Conservation (phyloP, 768 basidiomycete genomes). For the Vararia minispora region DNA sequence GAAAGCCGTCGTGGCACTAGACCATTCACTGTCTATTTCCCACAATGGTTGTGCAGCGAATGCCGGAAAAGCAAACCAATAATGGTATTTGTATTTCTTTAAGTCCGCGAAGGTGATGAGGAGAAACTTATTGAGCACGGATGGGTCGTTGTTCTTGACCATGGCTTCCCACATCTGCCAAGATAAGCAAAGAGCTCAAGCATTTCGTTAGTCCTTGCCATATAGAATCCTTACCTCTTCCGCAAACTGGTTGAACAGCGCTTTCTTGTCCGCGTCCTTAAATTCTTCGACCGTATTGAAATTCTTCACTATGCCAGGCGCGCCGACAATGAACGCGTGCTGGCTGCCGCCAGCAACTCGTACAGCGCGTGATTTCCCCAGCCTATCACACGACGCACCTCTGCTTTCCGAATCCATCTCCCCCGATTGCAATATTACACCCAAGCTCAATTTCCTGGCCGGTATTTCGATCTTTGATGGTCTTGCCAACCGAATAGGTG, state of each 20-base stretch:
- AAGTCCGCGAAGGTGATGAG: slow-evolving; percentile 93
- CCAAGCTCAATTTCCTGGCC: slow-evolving; percentile 64
- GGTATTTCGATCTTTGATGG: slow-evolving; percentile 67
- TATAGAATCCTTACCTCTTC: slow-evolving; percentile 42
- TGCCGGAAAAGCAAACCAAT: slow-evolving; percentile 97
- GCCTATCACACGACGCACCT: slow-evolving; percentile 27
- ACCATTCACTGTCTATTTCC: slow-evolving; percentile 69
- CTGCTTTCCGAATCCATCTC: slow-evolving; percentile 44
- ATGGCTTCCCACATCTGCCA: slow-evolving; percentile 62
- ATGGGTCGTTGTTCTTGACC: slow-evolving; percentile 36
- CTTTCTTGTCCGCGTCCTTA: slow-evolving; percentile 78
- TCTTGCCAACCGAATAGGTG: slow-evolving; percentile 59
- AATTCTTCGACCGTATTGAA: slow-evolving; percentile 98
- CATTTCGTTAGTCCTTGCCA: too few species aligned
- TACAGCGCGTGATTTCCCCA: not conserved
- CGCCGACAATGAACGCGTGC: slow-evolving; percentile 36
- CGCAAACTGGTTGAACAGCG: slow-evolving; percentile 66
- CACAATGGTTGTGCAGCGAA: slow-evolving; percentile 84
- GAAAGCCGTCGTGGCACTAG: slow-evolving; percentile 33
- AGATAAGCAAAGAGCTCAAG: not conserved
- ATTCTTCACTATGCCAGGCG: slow-evolving; percentile 74
- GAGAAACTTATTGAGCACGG: slow-evolving; percentile 65
- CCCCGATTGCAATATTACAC: slow-evolving; percentile 52
- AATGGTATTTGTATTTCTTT: slow-evolving; percentile 96
- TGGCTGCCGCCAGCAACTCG: slow-evolving; percentile 21